Evolutionary conservation across 176 grass and related monocot species (phyloP).

Genomic region (Elymus sibiricus): DNA sequence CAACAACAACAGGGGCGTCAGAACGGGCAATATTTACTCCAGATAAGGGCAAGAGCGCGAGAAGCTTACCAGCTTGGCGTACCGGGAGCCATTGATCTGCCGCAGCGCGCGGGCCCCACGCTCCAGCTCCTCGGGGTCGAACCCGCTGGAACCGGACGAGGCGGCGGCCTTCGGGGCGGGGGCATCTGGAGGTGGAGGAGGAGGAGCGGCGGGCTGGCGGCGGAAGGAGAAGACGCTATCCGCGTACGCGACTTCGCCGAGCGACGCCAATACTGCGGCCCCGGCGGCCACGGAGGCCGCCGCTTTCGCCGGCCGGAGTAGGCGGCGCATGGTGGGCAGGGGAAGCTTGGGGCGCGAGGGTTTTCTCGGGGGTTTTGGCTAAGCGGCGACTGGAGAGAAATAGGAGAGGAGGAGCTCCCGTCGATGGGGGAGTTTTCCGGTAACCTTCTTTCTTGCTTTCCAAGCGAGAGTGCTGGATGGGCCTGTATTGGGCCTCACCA

Average conservation of each 20-base stretch:
- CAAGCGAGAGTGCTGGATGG: not conserved
- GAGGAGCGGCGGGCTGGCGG: slow-evolving; percentile 21
- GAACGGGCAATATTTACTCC: not conserved
- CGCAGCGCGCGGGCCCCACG: slow-evolving; percentile 57
- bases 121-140: slow-evolving; percentile 73
- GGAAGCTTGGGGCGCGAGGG: slow-evolving; percentile 16
- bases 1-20: slow-evolving; percentile 1
- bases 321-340: slow-evolving; percentile 29
- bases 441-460: slow-evolving; percentile 20
- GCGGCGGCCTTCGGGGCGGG: not conserved
- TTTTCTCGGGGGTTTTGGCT: slow-evolving; percentile 42
- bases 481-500: not conserved
- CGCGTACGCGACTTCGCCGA: slow-evolving; percentile 59
- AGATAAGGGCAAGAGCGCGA: slow-evolving; percentile 22
- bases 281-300: slow-evolving; percentile 28
- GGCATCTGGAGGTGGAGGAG: slow-evolving; percentile 1
- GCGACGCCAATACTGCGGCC: slow-evolving; percentile 19
- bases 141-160: slow-evolving; percentile 29
- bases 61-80: slow-evolving; percentile 73
- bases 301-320: slow-evolving; percentile 34
- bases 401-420: not conserved
- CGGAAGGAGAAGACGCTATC: slow-evolving; percentile 58
- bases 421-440: not conserved
- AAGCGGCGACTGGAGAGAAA: slow-evolving; percentile 5
- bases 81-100: slow-evolving; percentile 68